A percentile compares a stretch with the other conserved stretches of the same genome.
Conservation (phyloP, 2,329 filamentous ascomycete species). For the Sarocladium oryzae region DNA sequence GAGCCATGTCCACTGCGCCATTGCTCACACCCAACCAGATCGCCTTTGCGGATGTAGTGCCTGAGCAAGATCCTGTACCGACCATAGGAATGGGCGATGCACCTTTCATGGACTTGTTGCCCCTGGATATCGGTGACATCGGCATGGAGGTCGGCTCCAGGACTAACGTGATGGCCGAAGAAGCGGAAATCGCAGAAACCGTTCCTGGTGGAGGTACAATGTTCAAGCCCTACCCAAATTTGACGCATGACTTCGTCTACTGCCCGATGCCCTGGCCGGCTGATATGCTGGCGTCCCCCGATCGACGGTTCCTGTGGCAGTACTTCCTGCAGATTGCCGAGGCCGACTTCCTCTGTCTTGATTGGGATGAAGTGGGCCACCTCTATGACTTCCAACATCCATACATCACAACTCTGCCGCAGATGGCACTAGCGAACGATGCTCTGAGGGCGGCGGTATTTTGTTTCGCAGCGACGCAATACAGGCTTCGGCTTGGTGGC, state of each 20-base stretch:
- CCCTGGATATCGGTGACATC: not conserved
- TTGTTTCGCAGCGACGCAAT: conserved; percentile 14
- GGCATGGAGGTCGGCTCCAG: too few relatives aligned
- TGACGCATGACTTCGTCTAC: conserved; percentile 9
- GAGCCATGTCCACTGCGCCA: not conserved
- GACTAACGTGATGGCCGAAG: not conserved
- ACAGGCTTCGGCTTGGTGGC: conserved; percentile 10
- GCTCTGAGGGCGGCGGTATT: conserved; percentile 12
- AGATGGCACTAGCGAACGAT: conserved; percentile 13
- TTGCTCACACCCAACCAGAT: not conserved
- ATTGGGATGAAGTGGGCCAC: conserved; percentile 14
- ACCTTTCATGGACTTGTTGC: too few relatives aligned
- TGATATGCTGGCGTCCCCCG: conserved; percentile 15
- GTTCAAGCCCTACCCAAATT: not conserved
- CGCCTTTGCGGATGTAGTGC: not conserved
- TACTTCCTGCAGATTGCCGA: conserved; percentile 13
- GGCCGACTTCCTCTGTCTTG: conserved; percentile 13
- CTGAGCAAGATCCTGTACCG: too few relatives aligned
- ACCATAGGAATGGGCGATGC: too few relatives aligned
- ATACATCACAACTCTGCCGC: conserved; percentile 12
- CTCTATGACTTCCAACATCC: conserved; percentile 14
- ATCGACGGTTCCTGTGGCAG: conserved; percentile 15
- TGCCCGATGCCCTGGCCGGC: conserved; percentile 15
- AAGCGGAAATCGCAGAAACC: too few relatives aligned
- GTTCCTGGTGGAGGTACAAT: too few relatives aligned